Percentiles rank a stretch among this genome's conserved stretches.
Evolutionary conservation across 768 basidiomycete genomes (phyloP).

Genomic region (Lactarius hatsudake): DNA sequence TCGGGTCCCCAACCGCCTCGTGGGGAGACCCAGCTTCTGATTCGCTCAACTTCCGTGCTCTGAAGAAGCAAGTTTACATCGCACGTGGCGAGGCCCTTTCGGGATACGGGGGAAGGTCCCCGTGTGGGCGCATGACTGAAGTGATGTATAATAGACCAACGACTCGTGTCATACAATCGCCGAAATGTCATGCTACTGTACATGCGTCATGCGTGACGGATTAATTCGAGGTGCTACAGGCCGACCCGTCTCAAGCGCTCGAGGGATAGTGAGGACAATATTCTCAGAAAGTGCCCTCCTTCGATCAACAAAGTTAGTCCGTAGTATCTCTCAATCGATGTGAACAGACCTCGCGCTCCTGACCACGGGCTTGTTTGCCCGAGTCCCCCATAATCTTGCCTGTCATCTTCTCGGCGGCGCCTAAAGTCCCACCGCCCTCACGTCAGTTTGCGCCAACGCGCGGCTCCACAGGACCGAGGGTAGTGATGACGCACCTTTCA

Average conservation of each 20-base stretch:
- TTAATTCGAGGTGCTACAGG: not conserved
- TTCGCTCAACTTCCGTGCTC: constrained; percentile 20
- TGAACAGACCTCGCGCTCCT: constrained; percentile 23
- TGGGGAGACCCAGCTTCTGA: constrained; percentile 16
- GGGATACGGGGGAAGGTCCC: not conserved
- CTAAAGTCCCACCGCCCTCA: constrained; percentile 10
- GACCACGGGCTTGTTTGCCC: constrained; percentile 17
- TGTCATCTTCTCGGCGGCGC: constrained; percentile 20
- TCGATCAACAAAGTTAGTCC: constrained; percentile 5
- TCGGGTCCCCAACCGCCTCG: constrained; percentile 13
- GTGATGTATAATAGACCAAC: not conserved
- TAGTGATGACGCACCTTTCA: constrained; percentile 20
- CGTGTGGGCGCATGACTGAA: too few relatives aligned
- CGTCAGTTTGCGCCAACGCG: constrained; percentile 6
- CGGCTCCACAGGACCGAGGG: not conserved
- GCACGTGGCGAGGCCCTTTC: not conserved
- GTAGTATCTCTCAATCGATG: not conserved
- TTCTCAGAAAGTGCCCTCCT: constrained; percentile 13
- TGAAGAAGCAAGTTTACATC: not conserved
- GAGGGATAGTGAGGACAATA: not conserved
- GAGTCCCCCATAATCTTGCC: constrained; percentile 23
- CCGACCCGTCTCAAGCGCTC: not conserved
- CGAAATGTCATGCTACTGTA: not conserved
- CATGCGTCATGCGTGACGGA: not conserved
- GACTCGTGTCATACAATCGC: not conserved